Percentiles rank a stretch among this genome's conserved stretches.
Evolutionary conservation across 2,329 filamentous ascomycete genomes (phyloP).

Genomic region (Aspergillus awamori): DNA sequence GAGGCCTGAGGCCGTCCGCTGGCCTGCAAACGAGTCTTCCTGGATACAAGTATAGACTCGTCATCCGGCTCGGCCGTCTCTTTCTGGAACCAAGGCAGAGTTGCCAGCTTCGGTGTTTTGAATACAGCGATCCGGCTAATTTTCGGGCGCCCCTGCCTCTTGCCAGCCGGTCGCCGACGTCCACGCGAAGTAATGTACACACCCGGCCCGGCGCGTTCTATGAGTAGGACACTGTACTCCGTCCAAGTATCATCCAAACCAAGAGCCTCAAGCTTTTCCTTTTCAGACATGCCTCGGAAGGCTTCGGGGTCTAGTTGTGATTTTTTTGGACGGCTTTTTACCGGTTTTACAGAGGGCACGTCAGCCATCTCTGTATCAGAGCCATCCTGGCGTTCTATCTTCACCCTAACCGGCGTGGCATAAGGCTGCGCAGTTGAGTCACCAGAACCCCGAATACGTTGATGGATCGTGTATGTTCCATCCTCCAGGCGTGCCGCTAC

Average conservation of each 20-base stretch:
- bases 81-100: slow-evolving; percentile 43
- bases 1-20: neutral
- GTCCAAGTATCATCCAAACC: slow-evolving; percentile 47
- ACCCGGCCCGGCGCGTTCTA: slow-evolving; percentile 42
- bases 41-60: neutral
- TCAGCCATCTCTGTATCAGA: slow-evolving; percentile 18
- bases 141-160: slow-evolving; percentile 41
- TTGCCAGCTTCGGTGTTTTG: slow-evolving; percentile 36
- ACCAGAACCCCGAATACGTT: slow-evolving; percentile 6
- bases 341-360: neutral
- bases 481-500: slow-evolving; percentile 31
- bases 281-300: slow-evolving; percentile 38
- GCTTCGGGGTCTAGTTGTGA: slow-evolving; percentile 22
- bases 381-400: slow-evolving; percentile 13
- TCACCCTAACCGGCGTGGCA: slow-evolving; percentile 21
- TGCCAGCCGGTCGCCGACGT: slow-evolving; percentile 42
- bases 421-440: slow-evolving; percentile 18
- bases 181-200: slow-evolving; percentile 46
- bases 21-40: neutral
- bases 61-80: neutral
- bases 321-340: slow-evolving; percentile 15
- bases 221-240: slow-evolving; percentile 41
- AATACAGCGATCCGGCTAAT: slow-evolving; percentile 46
- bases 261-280: slow-evolving; percentile 42
- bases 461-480: slow-evolving; percentile 27